These are phyloP conservation scores for Didymella exigua DNA, from an alignment of 2,329 filamentous ascomycete species.

Conservation along the genomic window DNA sequence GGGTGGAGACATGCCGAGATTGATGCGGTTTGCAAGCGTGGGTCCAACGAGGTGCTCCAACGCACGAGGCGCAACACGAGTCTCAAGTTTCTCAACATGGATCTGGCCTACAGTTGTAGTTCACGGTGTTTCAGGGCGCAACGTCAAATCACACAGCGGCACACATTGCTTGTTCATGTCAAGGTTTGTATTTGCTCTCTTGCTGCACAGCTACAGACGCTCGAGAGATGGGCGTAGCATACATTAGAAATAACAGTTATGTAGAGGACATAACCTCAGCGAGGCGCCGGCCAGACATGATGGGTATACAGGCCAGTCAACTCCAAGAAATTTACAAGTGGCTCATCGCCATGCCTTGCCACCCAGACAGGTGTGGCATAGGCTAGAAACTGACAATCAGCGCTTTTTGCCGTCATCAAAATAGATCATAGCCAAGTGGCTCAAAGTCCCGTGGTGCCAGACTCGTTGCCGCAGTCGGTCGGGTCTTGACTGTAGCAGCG, in stretches of 20 bases:
- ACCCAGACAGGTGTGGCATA: constrained; percentile 22
- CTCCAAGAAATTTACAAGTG: constrained; percentile 49
- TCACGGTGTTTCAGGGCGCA: neutral
- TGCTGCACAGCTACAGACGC: constrained; percentile 39
- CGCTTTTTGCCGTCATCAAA: constrained; percentile 42
- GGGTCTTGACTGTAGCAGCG: constrained; percentile 18
- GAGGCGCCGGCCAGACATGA: constrained; percentile 34
- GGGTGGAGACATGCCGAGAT: constrained; percentile 26
- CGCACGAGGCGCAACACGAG: constrained; percentile 6
- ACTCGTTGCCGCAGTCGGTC: constrained; percentile 23
- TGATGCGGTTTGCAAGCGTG: constrained; percentile 14
- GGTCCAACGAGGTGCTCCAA: constrained; percentile 25
- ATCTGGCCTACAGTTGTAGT: neutral
- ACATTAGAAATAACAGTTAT: constrained; percentile 53
- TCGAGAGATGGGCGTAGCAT: constrained; percentile 43
- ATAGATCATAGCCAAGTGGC: constrained; percentile 49
- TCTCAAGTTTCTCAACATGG: neutral
- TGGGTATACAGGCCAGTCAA: constrained; percentile 35
- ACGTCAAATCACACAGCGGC: neutral
- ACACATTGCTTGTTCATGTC: constrained; percentile 17
- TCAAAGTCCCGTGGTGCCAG: constrained; percentile 23
- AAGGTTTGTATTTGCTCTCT: constrained; percentile 46
- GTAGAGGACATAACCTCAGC: constrained; percentile 47
- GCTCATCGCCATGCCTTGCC: constrained; percentile 26
- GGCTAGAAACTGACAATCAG: constrained; percentile 35